Conservation (phyloP, 108 stramenopile genomes). For the Skeletonema costatum region DNA sequence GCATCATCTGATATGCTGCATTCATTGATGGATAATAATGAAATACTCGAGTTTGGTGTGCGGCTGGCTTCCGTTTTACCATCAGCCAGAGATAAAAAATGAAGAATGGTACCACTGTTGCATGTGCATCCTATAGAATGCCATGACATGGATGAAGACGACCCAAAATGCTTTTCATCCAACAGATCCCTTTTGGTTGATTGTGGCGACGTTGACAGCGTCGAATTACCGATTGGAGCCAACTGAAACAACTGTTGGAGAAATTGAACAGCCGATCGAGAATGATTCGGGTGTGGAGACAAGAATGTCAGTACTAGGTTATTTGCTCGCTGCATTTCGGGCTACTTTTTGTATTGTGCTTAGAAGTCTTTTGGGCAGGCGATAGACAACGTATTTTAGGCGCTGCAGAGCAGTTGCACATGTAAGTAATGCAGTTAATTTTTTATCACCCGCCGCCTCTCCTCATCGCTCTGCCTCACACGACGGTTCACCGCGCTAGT, state of each 20-base stretch:
- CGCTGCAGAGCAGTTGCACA: too few species aligned
- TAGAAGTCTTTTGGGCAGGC: too few species aligned
- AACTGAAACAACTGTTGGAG: conserved; percentile 35
- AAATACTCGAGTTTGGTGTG: neutral
- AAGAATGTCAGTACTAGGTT: conserved; percentile 61
- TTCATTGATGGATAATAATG: neutral
- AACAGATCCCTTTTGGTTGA: conserved; percentile 9
- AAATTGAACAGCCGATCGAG: conserved; percentile 47
- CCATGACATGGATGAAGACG: conserved; percentile 46
- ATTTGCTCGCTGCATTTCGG: too few species aligned
- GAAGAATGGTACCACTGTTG: conserved; percentile 58
- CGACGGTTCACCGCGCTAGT: too few species aligned
- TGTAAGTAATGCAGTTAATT: too few species aligned
- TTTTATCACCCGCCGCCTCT: too few species aligned
- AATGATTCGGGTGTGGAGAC: conserved; percentile 51
- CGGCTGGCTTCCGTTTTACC: neutral
- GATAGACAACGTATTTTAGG: too few species aligned
- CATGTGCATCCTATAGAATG: conserved; percentile 56
- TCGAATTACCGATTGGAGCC: neutral
- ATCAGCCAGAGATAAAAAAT: conserved; percentile 48
- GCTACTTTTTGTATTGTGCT: too few species aligned
- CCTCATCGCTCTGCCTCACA: too few species aligned
- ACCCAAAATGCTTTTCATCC: conserved; percentile 48
- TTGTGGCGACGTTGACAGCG: neutral
- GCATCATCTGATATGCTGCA: neutral